Conservation (phyloP, 805 yeast species). For the Cyberlindnera americana region DNA sequence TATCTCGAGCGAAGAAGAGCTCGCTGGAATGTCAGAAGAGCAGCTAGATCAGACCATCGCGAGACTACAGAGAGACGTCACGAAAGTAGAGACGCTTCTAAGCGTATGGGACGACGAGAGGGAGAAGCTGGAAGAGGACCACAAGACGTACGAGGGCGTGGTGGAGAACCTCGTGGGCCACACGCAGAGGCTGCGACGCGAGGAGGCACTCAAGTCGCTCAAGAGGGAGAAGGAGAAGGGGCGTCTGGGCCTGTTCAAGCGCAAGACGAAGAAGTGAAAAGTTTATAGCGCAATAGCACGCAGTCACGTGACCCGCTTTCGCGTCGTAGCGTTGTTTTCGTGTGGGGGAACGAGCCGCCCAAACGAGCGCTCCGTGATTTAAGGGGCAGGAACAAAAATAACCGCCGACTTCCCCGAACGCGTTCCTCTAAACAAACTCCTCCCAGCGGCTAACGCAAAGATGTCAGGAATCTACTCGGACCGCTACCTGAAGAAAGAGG, state of each 20-base stretch:
- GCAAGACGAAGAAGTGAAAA: constrained; percentile 6
- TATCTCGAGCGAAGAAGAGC: constrained; percentile 17
- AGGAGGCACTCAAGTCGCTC: constrained; percentile 35
- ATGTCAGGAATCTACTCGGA: neutral
- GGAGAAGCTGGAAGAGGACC: constrained; percentile 53
- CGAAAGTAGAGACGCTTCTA: constrained; percentile 35
- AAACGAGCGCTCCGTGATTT: no score
- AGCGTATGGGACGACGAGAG: constrained; percentile 52
- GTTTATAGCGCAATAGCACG: no score
- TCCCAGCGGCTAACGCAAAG: no score
- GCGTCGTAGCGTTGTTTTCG: no score
- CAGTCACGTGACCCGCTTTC: no score
- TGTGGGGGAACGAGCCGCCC: no score
- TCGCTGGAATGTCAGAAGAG: constrained; percentile 29
- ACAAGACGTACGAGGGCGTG: constrained; percentile 76
- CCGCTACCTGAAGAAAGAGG: constrained; percentile 39
- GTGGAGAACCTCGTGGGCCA: constrained; percentile 89
- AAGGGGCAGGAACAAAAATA: no score
- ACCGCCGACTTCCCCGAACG: no score
- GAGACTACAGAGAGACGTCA: constrained; percentile 32
- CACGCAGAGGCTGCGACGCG: constrained; percentile 72
- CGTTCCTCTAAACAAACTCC: no score
- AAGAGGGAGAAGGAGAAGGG: constrained; percentile 29
- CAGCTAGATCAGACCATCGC: constrained; percentile 38
- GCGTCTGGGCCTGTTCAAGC: constrained; percentile 16